phyloP scores from a whole-genome alignment of 2,329 filamentous ascomycete species.

The Fusarium subtropicale region DNA sequence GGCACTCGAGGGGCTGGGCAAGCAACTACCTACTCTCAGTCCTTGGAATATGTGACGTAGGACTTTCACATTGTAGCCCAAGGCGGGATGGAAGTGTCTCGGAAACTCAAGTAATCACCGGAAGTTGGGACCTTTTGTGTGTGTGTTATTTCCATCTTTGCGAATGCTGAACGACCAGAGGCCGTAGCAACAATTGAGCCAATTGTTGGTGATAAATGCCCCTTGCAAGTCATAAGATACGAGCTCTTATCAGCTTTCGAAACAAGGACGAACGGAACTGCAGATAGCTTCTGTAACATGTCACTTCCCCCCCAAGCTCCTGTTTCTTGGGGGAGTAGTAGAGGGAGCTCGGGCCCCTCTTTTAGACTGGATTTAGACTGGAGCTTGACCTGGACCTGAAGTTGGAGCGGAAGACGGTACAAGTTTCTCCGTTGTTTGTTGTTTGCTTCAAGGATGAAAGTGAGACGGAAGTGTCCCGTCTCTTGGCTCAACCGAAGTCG shows the following conservation, averaged over 20 bases:
- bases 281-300: constrained; percentile 32
- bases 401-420: constrained; percentile 21
- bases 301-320: constrained; percentile 15
- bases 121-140: constrained; percentile 17
- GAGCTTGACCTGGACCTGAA: constrained; percentile 2
- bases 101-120: constrained; percentile 7
- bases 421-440: constrained; percentile 32
- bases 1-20: constrained; percentile 36
- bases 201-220: neutral
- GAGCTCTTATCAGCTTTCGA: constrained; percentile 17
- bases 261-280: constrained; percentile 37
- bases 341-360: constrained; percentile 27
- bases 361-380: neutral
- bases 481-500: constrained; percentile 20
- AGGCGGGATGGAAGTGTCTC: constrained; percentile 18
- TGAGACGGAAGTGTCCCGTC: constrained; percentile 14
- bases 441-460: constrained; percentile 17
- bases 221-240: neutral
- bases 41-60: constrained; percentile 33
- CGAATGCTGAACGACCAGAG: neutral
- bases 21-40: constrained; percentile 25
- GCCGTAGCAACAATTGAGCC: neutral
- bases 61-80: constrained; percentile 17
- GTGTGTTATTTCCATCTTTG: neutral
- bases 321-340: neutral